Evolutionary conservation across 1,139 yeast genomes (phyloP).

Genomic region (Debaryomyces nepalensis): DNA sequence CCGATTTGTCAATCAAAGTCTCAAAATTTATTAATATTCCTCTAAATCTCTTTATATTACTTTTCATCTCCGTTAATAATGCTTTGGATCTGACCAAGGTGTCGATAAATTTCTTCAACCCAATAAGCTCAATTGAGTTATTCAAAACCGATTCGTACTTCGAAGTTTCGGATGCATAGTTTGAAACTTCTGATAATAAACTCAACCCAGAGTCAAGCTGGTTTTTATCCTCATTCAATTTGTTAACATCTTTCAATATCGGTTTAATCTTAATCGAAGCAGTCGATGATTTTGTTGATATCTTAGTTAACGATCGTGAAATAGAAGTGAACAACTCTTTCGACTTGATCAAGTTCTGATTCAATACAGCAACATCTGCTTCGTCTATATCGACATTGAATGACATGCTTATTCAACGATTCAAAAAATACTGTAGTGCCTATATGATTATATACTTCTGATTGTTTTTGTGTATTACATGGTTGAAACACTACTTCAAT

Average conservation of each 20-base stretch:
- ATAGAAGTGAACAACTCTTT: constrained; percentile 61
- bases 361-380: constrained; percentile 82
- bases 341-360: constrained; percentile 69
- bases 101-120: constrained; percentile 43
- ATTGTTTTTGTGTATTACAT: constrained; percentile 2
- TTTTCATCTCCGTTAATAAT: constrained; percentile 42
- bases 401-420: constrained; percentile 22
- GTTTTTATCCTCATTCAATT: constrained; percentile 56
- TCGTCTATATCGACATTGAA: constrained; percentile 65
- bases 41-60: constrained; percentile 47
- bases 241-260: constrained; percentile 64
- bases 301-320: constrained; percentile 55
- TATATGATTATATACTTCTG: neutral
- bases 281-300: constrained; percentile 60
- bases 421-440: too few relatives aligned
- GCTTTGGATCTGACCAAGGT: constrained; percentile 39
- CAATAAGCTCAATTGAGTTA: constrained; percentile 44
- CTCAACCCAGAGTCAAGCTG: constrained; percentile 65
- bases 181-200: constrained; percentile 66
- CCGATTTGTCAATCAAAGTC: constrained; percentile 50
- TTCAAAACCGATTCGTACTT: constrained; percentile 51
- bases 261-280: constrained; percentile 76
- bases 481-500: neutral
- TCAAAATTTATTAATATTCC: constrained; percentile 56
- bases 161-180: constrained; percentile 64